Conservation (phyloP, 768 basidiomycete species). For the Trametes elegans region DNA sequence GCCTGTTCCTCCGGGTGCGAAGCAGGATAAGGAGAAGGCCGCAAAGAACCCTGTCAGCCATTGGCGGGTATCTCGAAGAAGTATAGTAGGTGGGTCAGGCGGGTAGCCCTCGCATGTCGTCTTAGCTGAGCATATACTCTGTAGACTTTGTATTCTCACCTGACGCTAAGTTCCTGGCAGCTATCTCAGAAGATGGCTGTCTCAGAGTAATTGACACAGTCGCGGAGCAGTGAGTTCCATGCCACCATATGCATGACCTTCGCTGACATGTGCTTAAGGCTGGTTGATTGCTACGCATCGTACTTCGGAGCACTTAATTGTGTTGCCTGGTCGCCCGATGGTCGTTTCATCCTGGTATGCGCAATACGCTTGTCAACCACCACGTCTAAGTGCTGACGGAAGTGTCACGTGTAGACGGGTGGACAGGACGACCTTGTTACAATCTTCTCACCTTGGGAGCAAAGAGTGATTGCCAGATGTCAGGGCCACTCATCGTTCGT, state of each 20-base stretch:
- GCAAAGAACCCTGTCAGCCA: constrained; percentile 89
- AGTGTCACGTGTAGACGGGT: constrained; percentile 64
- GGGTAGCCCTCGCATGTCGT: neutral
- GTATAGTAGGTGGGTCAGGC: constrained; percentile 62
- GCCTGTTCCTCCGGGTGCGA: constrained; percentile 28
- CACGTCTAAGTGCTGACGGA: no score
- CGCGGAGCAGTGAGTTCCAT: constrained; percentile 68
- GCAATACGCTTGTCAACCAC: no score
- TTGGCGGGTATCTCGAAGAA: constrained; percentile 74
- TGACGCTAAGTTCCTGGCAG: constrained; percentile 87
- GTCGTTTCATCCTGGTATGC: constrained; percentile 81
- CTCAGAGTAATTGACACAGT: constrained; percentile 86
- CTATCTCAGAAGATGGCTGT: constrained; percentile 90
- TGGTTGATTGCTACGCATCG: constrained; percentile 91
- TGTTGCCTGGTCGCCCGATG: constrained; percentile 94
- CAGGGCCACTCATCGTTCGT: constrained; percentile 98
- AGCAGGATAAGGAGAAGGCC: constrained; percentile 58
- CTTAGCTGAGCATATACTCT: neutral
- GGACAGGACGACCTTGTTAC: constrained; percentile 97
- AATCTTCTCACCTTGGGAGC: constrained; percentile 93
- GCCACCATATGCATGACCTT: neutral
- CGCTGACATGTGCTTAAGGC: constrained; percentile 40
- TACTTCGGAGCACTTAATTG: constrained; percentile 93
- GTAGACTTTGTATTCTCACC: constrained; percentile 92
- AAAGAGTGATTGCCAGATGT: constrained; percentile 91